Conservation (phyloP, 768 basidiomycete genomes). For the Solioccasus polychromus region DNA sequence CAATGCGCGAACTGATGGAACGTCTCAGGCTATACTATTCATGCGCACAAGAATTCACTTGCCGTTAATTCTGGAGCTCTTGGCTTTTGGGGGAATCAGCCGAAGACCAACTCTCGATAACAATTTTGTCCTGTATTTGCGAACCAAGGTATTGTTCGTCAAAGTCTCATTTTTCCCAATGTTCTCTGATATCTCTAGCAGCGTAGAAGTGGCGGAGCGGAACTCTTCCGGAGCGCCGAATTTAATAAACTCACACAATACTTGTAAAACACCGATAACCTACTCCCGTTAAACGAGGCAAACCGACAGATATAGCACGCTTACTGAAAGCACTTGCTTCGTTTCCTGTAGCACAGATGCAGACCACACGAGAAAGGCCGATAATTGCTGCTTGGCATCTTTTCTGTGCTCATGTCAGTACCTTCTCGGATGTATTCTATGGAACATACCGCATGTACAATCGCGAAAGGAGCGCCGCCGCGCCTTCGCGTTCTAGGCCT, state of each 20-base stretch:
- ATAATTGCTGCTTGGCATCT: slow-evolving; percentile 51
- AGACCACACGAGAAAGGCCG: slow-evolving; percentile 52
- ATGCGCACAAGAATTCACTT: slow-evolving; percentile 22
- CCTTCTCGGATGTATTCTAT: not conserved
- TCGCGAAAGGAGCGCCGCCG: slow-evolving; percentile 75
- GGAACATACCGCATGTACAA: slow-evolving; percentile 70
- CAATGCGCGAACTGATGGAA: slow-evolving; percentile 22
- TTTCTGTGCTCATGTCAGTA: slow-evolving; percentile 40
- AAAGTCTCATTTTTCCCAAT: slow-evolving; percentile 43
- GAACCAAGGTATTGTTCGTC: slow-evolving; percentile 58
- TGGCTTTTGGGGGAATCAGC: slow-evolving; percentile 50
- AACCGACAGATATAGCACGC: slow-evolving; percentile 9
- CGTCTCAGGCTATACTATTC: slow-evolving; percentile 22
- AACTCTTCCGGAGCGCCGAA: slow-evolving; percentile 56
- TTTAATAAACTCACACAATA: slow-evolving; percentile 69
- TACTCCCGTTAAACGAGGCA: slow-evolving; percentile 28
- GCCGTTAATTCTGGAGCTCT: slow-evolving; percentile 42
- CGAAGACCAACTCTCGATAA: slow-evolving; percentile 62
- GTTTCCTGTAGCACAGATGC: slow-evolving; percentile 35
- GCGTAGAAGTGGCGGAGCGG: slow-evolving; percentile 37
- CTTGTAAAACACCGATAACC: slow-evolving; percentile 68
- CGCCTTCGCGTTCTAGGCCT: slow-evolving; percentile 83
- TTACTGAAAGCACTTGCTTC: slow-evolving; percentile 52
- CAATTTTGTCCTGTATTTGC: slow-evolving; percentile 68
- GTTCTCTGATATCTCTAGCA: slow-evolving; percentile 45